These are phyloP conservation scores for Ogataea henricii DNA, from an alignment of 805 yeast species.

Conservation along the genomic window DNA sequence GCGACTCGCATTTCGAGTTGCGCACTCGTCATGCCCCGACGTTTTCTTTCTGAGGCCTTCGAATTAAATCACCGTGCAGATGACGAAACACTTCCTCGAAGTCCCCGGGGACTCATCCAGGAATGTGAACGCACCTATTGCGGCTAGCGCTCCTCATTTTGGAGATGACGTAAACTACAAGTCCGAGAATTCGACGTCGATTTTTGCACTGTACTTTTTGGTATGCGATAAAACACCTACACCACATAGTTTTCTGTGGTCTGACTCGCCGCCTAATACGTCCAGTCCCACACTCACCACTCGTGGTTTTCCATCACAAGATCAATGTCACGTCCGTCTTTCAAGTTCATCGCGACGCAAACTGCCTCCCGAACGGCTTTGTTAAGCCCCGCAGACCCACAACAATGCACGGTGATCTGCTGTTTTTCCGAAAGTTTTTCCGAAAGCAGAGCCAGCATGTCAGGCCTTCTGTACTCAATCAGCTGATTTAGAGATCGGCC, in stretches of 20 bases:
- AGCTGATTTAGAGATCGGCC: background rate
- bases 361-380: slow-evolving; percentile 4
- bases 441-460: slow-evolving; percentile 6
- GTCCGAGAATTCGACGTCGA: too few species aligned
- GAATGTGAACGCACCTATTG: too few species aligned
- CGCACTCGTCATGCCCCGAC: background rate
- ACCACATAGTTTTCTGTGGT: too few species aligned
- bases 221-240: too few species aligned
- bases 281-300: slow-evolving; percentile 9
- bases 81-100: background rate
- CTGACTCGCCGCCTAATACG: too few species aligned
- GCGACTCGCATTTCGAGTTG: background rate
- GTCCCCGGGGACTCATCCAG: too few species aligned
- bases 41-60: background rate
- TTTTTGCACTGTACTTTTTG: too few species aligned
- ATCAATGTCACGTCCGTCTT: slow-evolving; percentile 4
- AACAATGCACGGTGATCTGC: slow-evolving; percentile 8
- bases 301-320: slow-evolving; percentile 13
- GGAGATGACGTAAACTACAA: too few species aligned
- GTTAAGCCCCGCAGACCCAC: slow-evolving; percentile 9
- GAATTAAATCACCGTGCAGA: background rate
- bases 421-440: slow-evolving; percentile 1
- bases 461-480: slow-evolving; percentile 6
- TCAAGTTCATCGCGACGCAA: background rate
- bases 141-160: too few species aligned